Conservation (phyloP, 2,329 filamentous ascomycete species). For the Beauveria pseudobassiana region DNA sequence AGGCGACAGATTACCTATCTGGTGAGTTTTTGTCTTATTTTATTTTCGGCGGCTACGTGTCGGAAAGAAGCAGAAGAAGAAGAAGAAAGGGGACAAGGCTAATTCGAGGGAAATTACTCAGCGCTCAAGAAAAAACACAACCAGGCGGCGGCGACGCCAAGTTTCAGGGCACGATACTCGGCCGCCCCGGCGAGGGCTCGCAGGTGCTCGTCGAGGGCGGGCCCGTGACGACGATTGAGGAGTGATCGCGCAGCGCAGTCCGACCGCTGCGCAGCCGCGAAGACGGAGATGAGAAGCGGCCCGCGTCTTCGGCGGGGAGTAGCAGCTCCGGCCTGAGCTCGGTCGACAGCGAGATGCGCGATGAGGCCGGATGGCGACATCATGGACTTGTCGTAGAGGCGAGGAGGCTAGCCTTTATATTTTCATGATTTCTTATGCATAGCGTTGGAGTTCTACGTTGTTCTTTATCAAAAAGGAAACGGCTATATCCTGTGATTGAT, state of each 20-base stretch:
- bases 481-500: not conserved
- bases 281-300: not conserved
- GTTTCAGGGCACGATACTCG: conserved; percentile 77
- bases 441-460: conserved; percentile 33
- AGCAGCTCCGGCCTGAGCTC: conserved; percentile 48
- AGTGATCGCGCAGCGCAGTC: conserved; percentile 27
- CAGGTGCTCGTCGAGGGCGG: conserved; percentile 75
- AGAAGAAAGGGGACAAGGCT: not conserved
- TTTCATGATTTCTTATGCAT: conserved; percentile 24
- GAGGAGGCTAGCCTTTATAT: not conserved
- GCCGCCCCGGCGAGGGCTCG: conserved; percentile 62
- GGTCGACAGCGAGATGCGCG: conserved; percentile 27
- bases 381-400: conserved; percentile 7
- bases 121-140: conserved; percentile 88
- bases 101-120: conserved; percentile 22
- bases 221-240: conserved; percentile 26
- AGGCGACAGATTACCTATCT: conserved; percentile 63
- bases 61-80: not conserved
- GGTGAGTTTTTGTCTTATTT: conserved; percentile 34
- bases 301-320: conserved; percentile 31
- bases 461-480: not conserved
- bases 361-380: not conserved
- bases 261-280: not conserved
- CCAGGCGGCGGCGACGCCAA: conserved; percentile 79
- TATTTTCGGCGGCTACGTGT: not conserved